phyloP scores from a whole-genome alignment of 352 stramenopile species.

The Phytophthora niederhauseri region DNA sequence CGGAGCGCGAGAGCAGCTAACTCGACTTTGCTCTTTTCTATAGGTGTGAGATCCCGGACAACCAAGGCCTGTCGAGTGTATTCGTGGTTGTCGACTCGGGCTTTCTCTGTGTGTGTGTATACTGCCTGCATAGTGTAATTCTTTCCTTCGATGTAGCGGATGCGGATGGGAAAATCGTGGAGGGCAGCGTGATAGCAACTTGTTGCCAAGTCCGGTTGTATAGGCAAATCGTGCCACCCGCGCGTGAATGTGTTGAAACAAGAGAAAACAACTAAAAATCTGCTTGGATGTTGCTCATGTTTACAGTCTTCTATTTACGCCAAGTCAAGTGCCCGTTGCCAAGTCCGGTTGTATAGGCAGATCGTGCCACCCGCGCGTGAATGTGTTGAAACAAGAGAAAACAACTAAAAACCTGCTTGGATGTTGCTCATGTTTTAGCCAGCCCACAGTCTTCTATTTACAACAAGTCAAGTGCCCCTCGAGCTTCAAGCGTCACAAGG shows the following conservation, averaged over 20 bases:
- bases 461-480: constrained; percentile 9
- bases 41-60: constrained; percentile 14
- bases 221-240: constrained; percentile 2
- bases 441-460: constrained; percentile 10
- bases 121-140: constrained; percentile 20
- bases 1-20: constrained; percentile 20
- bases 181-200: constrained; percentile 10
- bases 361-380: constrained; percentile 1
- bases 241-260: constrained; percentile 19
- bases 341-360: constrained; percentile 12
- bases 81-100: neutral
- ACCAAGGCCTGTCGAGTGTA: neutral
- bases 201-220: constrained; percentile 8
- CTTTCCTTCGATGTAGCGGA: constrained; percentile 21
- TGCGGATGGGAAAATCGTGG: neutral
- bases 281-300: constrained; percentile 3
- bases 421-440: constrained; percentile 3
- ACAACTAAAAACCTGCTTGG: constrained; percentile 9
- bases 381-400: constrained; percentile 21
- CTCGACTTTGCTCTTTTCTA: constrained; percentile 11
- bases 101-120: constrained; percentile 9
- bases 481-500: constrained; percentile 24
- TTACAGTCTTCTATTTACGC: constrained; percentile 7
- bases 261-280: constrained; percentile 16
- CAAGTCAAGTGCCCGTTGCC: constrained; percentile 2